Conservation (phyloP, 75 land plant species). For the Cupressus sempervirens region DNA sequence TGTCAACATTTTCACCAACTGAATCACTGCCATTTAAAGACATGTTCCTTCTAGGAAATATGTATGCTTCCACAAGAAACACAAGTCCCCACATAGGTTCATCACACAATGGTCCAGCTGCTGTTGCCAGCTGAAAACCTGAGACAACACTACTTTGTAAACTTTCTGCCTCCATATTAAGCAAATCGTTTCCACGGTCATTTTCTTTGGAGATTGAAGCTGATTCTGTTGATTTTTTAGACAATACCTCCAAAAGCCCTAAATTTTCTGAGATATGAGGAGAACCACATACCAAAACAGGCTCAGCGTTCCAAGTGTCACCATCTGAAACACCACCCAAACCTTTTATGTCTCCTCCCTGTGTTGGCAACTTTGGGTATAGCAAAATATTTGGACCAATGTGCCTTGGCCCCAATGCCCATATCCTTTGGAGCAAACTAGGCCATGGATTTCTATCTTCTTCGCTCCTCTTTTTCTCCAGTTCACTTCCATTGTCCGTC, state of each 20-base stretch:
- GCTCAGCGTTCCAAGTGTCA: neutral
- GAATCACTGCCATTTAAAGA: conserved; percentile 17
- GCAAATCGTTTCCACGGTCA: conserved; percentile 4
- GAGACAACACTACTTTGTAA: conserved; percentile 72
- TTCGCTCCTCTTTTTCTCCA: conserved; percentile 46
- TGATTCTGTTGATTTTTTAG: conserved; percentile 10
- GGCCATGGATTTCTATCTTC: conserved; percentile 43
- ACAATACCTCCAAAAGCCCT: conserved; percentile 38
- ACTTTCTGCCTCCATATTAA: conserved; percentile 51
- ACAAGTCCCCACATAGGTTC: conserved; percentile 97
- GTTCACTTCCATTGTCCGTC: conserved; percentile 18
- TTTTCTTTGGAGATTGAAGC: conserved; percentile 7
- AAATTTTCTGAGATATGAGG: conserved; percentile 64
- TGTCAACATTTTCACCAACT: conserved; percentile 14
- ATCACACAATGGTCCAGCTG: conserved; percentile 88
- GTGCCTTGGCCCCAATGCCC: conserved; percentile 86
- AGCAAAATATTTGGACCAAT: conserved; percentile 86
- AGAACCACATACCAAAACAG: conserved; percentile 43
- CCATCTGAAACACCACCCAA: neutral
- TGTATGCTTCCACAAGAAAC: conserved; percentile 61
- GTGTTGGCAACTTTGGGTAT: conserved; percentile 24
- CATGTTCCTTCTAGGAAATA: conserved; percentile 17
- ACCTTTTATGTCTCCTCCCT: neutral
- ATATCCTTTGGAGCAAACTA: conserved; percentile 52
- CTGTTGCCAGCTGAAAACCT: conserved; percentile 87